Base-by-base conservation (phyloP, 192 early-diverging fungal genomes). In the Gigaspora rosea region DNA sequence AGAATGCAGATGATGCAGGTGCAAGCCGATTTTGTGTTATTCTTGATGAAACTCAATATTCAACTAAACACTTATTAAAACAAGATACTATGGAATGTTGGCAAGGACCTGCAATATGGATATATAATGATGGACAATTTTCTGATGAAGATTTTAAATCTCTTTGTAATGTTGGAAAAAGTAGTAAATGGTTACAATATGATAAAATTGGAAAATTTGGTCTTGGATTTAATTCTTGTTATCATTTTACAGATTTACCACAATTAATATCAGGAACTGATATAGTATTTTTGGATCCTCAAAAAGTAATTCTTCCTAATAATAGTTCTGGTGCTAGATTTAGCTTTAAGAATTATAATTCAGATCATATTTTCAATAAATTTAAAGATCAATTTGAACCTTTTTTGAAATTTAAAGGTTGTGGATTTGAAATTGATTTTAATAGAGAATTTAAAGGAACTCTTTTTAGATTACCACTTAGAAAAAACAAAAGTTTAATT, bases 181-280 rank as follows among this genome's bases (percentile, higher is more conserved):
- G 77, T 9, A 78, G 52, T 56, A 81, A 83, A 62, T 57, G 4
- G 6, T 41, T 69, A 8, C 71, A 80, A 27, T 36, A 64, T 2
- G 66, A 62, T 8, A 80, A 78, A 47, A 81, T 83, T 15, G 82
- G 82, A 16, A 76, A 73, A 8, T 77, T 80, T 46, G 82, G 82
- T 4, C 64, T 71, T 15, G 82, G 82, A 2, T 83, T 83, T 48
- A 76, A 81, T 35, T 66, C 54, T 32, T 75, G 58, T 8, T 83
- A 79, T 54, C 82, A 83, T 41, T 32, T 81, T 41, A 81, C 80
- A 0, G 82, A 83, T 54, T 75, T 83, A 18, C 82, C 82, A 0
- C 78, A 77, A n/a, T 49, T 83, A 46, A 71, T 81, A 22, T 81
- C 80, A 16, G 80, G 80, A 36, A 58, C 51, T 4, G 46, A 81